Conservation (phyloP, 164 flowering plant species). For the Taxillus chinensis region DNA sequence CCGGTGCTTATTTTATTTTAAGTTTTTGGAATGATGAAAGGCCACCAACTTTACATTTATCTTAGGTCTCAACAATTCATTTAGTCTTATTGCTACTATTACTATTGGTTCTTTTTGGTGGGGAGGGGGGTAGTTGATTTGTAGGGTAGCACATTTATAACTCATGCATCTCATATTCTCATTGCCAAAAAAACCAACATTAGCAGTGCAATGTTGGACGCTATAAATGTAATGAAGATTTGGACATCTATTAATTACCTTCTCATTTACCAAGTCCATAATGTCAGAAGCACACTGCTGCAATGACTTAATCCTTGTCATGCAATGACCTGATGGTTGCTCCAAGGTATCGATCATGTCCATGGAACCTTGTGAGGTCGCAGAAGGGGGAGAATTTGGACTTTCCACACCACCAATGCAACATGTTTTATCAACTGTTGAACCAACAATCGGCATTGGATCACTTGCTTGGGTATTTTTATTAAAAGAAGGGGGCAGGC, state of each 20-base stretch:
- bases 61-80: too few relatives aligned
- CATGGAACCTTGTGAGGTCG: conserved; percentile 68
- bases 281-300: conserved; percentile 73
- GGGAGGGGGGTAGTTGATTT: too few relatives aligned
- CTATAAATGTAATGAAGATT: not conserved
- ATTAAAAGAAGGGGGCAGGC: conserved; percentile 22
- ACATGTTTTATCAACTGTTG: conserved; percentile 17
- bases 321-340: conserved; percentile 59
- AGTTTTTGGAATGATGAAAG: too few relatives aligned
- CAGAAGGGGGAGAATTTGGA: conserved; percentile 66
- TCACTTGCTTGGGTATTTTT: conserved; percentile 27
- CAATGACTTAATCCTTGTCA: conserved; percentile 74
- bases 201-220: too few relatives aligned
- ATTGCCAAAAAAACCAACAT: too few relatives aligned
- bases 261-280: conserved; percentile 64
- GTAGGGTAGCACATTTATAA: too few relatives aligned
- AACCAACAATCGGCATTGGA: conserved; percentile 66
- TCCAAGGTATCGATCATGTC: conserved; percentile 59
- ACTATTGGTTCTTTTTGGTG: too few relatives aligned
- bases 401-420: conserved; percentile 54
- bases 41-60: too few relatives aligned
- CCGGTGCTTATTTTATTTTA: too few relatives aligned
- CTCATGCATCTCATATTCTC: too few relatives aligned
- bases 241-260: conserved; percentile 31
- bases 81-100: too few relatives aligned